Evolutionary conservation across 2,329 filamentous ascomycete species (phyloP), one percentile per base, ranked within the genome.

Genomic region (Ophiostoma tasmaniense): DNA sequence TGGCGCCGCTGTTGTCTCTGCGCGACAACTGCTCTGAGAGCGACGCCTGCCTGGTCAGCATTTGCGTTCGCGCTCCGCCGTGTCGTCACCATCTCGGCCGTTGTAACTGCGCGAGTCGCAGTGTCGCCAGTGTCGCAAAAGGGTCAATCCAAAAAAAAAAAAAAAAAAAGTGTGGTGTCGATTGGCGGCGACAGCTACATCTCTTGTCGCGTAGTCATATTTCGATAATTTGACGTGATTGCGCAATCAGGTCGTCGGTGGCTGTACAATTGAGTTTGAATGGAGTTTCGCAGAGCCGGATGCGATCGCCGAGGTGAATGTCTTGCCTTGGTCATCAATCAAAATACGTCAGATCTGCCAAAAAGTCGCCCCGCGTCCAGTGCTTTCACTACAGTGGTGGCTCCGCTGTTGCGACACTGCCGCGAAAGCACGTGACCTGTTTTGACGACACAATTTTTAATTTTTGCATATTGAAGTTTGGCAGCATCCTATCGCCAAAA

Each of bases 401-500:
- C 8, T 4, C 33, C 33, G 33, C 33, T 33, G 59, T 45, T 67
- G 50, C 72, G 72, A 71, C 7, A 68, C 42, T 73, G 67, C 66
- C 72, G 50, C 72, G 72, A 73, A 71, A 71, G 35, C 72, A 73
- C 71, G 72, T 73, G 72, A 72, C 37, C 22, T 0, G 11, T 14
- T 6, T 37, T 8, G 17, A 39, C 33, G 55, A 13, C 22, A 37
- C 42, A 39, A 14, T 8, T 61, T 33, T 30, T 10, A 39, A 14
- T 8, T 61, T 33, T 30, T 10, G 11, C 50, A 45, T 45, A 8
- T n/a, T 7, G 2, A 45, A 45, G 17, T 45, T 17, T n/a, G 42
- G 20, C 42, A 45, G 17, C 42, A 45, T 45, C 42, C 2, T 17
- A 45, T 45, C 42, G 42, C 20, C 42, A 45, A 20, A 17, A 8